These are phyloP conservation scores for Globisporangium splendens DNA, from an alignment of 352 stramenopile species.

Conservation along the genomic window DNA sequence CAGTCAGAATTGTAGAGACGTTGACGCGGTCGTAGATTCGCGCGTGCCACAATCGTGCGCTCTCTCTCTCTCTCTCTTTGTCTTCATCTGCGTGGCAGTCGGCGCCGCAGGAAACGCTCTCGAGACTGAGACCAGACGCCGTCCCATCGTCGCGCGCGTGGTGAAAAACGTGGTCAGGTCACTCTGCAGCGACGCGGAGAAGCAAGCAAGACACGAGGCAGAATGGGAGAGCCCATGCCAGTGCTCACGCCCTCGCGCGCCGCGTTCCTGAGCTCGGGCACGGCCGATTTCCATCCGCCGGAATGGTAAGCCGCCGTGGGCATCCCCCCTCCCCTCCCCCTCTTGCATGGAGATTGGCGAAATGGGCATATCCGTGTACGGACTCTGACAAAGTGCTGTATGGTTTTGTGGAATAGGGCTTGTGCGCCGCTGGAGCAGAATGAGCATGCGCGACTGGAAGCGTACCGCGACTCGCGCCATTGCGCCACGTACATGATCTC, in stretches of 20 bases:
- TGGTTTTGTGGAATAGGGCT: constrained; percentile 32
- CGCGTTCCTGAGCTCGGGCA: constrained; percentile 76
- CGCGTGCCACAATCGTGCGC: too few relatives aligned
- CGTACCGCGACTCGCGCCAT: constrained; percentile 69
- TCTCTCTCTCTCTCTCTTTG: background rate
- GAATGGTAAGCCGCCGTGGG: constrained; percentile 42
- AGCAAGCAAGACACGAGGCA: constrained; percentile 4
- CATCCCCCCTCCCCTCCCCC: too few relatives aligned
- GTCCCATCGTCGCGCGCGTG: background rate
- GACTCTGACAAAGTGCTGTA: background rate
- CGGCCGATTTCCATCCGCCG: constrained; percentile 71
- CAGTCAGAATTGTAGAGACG: constrained; percentile 1
- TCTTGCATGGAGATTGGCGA: background rate
- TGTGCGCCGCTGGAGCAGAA: constrained; percentile 60
- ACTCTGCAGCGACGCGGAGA: too few relatives aligned
- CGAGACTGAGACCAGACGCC: background rate
- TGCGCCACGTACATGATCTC: constrained; percentile 85
- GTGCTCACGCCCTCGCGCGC: constrained; percentile 53
- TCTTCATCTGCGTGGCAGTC: too few relatives aligned
- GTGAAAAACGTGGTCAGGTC: background rate
- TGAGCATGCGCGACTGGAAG: constrained; percentile 67
- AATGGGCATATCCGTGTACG: background rate
- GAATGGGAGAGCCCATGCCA: constrained; percentile 20
- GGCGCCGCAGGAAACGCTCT: background rate
- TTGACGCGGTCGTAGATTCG: background rate